Conservation (phyloP, 2,329 filamentous ascomycete species). For the Tolypocladium ophioglossoides region DNA sequence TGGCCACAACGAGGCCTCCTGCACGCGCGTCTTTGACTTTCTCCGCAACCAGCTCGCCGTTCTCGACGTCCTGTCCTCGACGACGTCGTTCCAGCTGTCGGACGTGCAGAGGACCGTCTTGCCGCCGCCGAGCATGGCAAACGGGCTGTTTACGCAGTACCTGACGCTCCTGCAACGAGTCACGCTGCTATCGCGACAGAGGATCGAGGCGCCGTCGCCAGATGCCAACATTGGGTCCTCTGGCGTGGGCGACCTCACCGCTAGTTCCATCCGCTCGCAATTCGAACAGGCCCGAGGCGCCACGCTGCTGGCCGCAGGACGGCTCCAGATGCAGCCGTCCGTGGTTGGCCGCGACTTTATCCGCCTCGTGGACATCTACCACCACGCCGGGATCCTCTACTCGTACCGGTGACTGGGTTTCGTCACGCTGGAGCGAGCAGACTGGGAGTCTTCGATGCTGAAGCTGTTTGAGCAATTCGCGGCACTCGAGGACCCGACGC, state of each 20-base stretch:
- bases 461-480: slow-evolving; percentile 13
- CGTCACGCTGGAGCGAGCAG: slow-evolving; percentile 3
- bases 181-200: slow-evolving; percentile 9
- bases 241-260: not conserved
- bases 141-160: slow-evolving; percentile 15
- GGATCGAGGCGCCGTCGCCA: not conserved
- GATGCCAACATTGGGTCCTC: not conserved
- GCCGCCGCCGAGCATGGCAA: slow-evolving; percentile 9
- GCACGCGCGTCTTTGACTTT: slow-evolving; percentile 14
- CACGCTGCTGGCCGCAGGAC: slow-evolving; percentile 15
- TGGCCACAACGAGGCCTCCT: slow-evolving; percentile 8
- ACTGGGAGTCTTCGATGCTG: slow-evolving; percentile 7
- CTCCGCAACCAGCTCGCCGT: slow-evolving; percentile 17
- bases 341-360: slow-evolving; percentile 13
- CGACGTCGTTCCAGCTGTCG: slow-evolving; percentile 15
- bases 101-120: slow-evolving; percentile 12
- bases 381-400: slow-evolving; percentile 17
- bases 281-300: slow-evolving; percentile 16
- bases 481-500: slow-evolving; percentile 10
- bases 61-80: slow-evolving; percentile 15
- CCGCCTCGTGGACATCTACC: slow-evolving; percentile 17
- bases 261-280: slow-evolving; percentile 3
- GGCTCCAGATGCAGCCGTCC: slow-evolving; percentile 9
- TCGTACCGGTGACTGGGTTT: slow-evolving; percentile 14
- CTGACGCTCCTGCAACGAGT: slow-evolving; percentile 10